A percentile compares a stretch with the other conserved stretches of the same genome.
These are phyloP conservation scores for Thalassiosira sp. DNA, from an alignment of 352 stramenopile species.

Conservation along the genomic window DNA sequence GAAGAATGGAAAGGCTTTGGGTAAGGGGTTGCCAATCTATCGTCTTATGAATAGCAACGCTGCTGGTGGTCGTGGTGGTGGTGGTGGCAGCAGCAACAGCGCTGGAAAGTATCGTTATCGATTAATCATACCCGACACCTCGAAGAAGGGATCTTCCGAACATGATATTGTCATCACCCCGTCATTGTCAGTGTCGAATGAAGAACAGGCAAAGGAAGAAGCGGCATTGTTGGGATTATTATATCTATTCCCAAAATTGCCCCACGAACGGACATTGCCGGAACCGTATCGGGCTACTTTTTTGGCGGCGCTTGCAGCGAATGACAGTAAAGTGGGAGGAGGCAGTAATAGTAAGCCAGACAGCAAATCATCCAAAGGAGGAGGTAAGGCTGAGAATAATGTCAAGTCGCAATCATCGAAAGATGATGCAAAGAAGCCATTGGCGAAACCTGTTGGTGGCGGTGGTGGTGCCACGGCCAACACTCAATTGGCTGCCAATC, in stretches of 20 bases:
- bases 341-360: not conserved
- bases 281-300: conserved; percentile 95
- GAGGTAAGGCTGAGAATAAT: not conserved
- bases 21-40: conserved; percentile 58
- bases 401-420: no score
- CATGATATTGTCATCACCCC: conserved; percentile 94
- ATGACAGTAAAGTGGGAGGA: conserved; percentile 21
- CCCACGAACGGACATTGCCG: conserved; percentile 94
- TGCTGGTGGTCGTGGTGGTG: conserved; percentile 47
- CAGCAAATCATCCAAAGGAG: not conserved
- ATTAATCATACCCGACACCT: conserved; percentile 88
- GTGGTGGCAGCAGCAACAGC: not conserved
- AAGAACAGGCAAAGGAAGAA: conserved; percentile 88
- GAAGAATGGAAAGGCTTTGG: conserved; percentile 82
- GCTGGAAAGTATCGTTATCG: conserved; percentile 59
- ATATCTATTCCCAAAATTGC: conserved; percentile 90
- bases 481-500: conserved; percentile 32
- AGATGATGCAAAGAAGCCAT: conserved; percentile 17
- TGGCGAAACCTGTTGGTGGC: not conserved
- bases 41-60: conserved; percentile 54
- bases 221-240: conserved; percentile 91
- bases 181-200: conserved; percentile 78
- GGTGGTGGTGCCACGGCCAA: conserved; percentile 36
- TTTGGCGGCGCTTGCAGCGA: conserved; percentile 53
- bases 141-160: conserved; percentile 72